These are phyloP conservation scores for Artemisia argyi DNA, from an alignment of 129 eudicot genomes.

Conservation along the genomic window DNA sequence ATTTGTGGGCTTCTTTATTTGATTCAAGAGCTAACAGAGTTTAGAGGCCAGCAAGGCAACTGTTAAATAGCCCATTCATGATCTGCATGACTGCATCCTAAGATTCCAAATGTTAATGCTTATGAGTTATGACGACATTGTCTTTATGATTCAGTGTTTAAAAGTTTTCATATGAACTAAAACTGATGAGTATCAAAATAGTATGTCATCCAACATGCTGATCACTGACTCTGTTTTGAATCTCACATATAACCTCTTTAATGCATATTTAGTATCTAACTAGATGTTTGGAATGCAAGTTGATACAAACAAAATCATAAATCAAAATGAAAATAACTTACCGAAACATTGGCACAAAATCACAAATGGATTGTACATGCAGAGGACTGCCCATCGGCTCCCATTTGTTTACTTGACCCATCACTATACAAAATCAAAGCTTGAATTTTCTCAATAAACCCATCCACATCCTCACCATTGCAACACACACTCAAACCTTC, in stretches of 20 bases:
- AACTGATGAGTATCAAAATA: not conserved
- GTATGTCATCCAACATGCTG: not conserved
- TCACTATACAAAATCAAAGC: conserved; percentile 12
- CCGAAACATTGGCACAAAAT: not conserved
- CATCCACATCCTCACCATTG: not conserved
- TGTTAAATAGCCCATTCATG: not conserved
- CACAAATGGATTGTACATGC: not conserved
- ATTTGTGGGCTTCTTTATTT: conserved; percentile 3
- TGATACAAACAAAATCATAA: not conserved
- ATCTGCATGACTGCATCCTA: not conserved
- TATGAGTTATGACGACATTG: not conserved
- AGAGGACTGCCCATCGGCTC: conserved; percentile 5
- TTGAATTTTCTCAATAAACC: conserved; percentile 4
- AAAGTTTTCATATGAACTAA: not conserved
- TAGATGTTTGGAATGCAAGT: not conserved
- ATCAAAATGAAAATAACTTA: not conserved
- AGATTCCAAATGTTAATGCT: not conserved
- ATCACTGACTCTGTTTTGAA: not conserved
- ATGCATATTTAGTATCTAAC: conserved; percentile 7
- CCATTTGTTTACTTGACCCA: conserved; percentile 10
- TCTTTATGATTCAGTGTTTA: not conserved
- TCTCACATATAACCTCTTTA: not conserved
- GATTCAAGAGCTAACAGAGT: not conserved
- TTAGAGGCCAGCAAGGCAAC: not conserved
- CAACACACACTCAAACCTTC: not conserved